Percentiles rank a stretch among this genome's conserved stretches.
phyloP scores from a whole-genome alignment of 164 flowering plant species.

The Amborella trichopoda region DNA sequence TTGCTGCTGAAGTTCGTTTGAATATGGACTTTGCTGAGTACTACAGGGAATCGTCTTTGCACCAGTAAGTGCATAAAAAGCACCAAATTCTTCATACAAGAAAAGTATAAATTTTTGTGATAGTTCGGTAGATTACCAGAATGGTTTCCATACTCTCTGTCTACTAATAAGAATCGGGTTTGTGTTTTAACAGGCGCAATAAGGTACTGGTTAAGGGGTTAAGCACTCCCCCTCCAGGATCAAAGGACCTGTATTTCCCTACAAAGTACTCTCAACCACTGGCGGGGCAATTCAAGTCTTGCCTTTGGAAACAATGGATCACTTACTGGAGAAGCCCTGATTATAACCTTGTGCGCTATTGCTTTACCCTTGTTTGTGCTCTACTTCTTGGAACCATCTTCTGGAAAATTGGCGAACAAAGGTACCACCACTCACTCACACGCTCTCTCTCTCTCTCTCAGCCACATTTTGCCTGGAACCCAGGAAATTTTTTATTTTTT shows the following conservation, averaged over 20 bases:
- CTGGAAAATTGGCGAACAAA: slow-evolving; percentile 67
- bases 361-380: slow-evolving; percentile 58
- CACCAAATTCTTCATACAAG: no score
- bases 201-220: slow-evolving; percentile 60
- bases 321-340: slow-evolving; percentile 98
- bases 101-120: no score
- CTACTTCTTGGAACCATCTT: slow-evolving; percentile 74
- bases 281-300: slow-evolving; percentile 80
- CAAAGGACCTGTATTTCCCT: slow-evolving; percentile 62
- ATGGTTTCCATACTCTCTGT: no score
- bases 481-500: no score
- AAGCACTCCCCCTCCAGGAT: slow-evolving; percentile 58
- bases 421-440: slow-evolving; percentile 25
- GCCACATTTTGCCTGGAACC: no score
- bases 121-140: neutral
- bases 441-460: no score
- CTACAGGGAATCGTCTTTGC: slow-evolving; percentile 59
- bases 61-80: slow-evolving; percentile 67
- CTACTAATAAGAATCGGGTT: no score
- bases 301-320: slow-evolving; percentile 92
- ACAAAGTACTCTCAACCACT: slow-evolving; percentile 57
- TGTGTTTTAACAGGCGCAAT: slow-evolving; percentile 52
- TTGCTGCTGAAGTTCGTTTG: slow-evolving; percentile 56
- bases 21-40: slow-evolving; percentile 77
- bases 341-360: slow-evolving; percentile 68